Percentiles rank a stretch among this genome's conserved stretches.
Evolutionary conservation across 345 rosid genomes (phyloP).

Genomic region (Murraya paniculata): DNA sequence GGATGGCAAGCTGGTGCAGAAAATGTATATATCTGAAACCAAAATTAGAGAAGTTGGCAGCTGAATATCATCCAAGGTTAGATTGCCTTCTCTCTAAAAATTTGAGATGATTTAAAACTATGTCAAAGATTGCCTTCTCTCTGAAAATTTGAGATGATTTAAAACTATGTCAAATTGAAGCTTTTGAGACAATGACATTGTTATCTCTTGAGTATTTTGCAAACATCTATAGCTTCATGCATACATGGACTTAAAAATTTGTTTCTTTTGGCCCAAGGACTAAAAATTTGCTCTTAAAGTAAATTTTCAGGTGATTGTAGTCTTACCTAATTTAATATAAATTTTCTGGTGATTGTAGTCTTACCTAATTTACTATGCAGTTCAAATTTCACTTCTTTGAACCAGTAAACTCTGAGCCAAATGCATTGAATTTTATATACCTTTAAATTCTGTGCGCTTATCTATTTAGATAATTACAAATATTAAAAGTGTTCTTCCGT

Average conservation of each 20-base stretch:
- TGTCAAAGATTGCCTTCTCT: constrained; percentile 19
- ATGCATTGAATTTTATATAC: background rate
- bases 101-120: background rate
- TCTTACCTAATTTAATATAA: background rate
- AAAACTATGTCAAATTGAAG: background rate
- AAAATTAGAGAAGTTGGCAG: constrained; percentile 84
- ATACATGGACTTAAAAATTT: background rate
- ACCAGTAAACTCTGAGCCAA: background rate
- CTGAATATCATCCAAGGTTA: constrained; percentile 82
- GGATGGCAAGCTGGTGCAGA: constrained; percentile 98
- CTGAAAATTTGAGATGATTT: background rate
- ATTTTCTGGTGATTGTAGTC: background rate
- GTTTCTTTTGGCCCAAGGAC: background rate
- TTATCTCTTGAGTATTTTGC: background rate
- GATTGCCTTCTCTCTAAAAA: constrained; percentile 14
- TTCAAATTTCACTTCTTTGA: background rate
- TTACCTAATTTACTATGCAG: background rate
- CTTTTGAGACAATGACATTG: background rate
- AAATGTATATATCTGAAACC: constrained; percentile 89
- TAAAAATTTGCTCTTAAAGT: background rate
- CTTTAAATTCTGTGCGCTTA: background rate
- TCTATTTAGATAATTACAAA: background rate
- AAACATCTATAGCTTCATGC: background rate
- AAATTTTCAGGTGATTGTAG: background rate
- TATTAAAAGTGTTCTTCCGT: background rate